Percentiles rank a stretch among this genome's conserved stretches.
Evolutionary conservation across 1,284 basidiomycete species (phyloP).

Genomic region (Sporisorium reilianum): DNA sequence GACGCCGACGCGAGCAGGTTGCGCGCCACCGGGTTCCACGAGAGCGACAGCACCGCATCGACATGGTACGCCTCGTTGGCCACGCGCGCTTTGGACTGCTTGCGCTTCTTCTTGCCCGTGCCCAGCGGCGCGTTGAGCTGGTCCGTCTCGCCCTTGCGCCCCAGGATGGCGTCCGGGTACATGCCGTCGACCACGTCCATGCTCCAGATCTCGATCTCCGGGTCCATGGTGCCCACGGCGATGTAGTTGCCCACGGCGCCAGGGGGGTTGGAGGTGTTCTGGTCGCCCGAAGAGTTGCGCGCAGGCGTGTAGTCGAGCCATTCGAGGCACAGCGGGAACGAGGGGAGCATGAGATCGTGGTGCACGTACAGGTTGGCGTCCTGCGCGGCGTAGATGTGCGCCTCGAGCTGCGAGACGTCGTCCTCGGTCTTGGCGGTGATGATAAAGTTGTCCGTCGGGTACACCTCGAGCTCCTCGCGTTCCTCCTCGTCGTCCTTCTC

Average conservation of each 20-base stretch:
- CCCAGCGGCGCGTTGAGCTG: slow-evolving; percentile 56
- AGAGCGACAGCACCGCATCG: slow-evolving; percentile 89
- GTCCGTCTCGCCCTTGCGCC: slow-evolving; percentile 75
- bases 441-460: slow-evolving; percentile 90
- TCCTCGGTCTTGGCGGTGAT: slow-evolving; percentile 95
- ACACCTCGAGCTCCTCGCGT: slow-evolving; percentile 88
- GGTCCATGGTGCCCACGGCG: slow-evolving; percentile 96
- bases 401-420: slow-evolving; percentile 92
- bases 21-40: slow-evolving; percentile 90
- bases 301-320: slow-evolving; percentile 95
- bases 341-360: slow-evolving; percentile 97
- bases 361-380: slow-evolving; percentile 87
- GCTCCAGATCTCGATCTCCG: slow-evolving; percentile 98
- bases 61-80: slow-evolving; percentile 83
- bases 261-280: slow-evolving; percentile 58
- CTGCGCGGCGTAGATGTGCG: slow-evolving; percentile 62
- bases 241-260: slow-evolving; percentile 84
- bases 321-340: slow-evolving; percentile 97
- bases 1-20: slow-evolving; percentile 92
- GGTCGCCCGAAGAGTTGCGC: slow-evolving; percentile 26
- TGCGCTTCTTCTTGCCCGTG: slow-evolving; percentile 76
- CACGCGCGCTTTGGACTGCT: slow-evolving; percentile 81
- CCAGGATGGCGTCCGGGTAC: slow-evolving; percentile 92
- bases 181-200: slow-evolving; percentile 92
- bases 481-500: slow-evolving; percentile 80